Evolutionary conservation across 192 early-diverging fungal species (phyloP), one percentile per base, ranked within the genome.

Genomic region (Coemansia furcata): DNA sequence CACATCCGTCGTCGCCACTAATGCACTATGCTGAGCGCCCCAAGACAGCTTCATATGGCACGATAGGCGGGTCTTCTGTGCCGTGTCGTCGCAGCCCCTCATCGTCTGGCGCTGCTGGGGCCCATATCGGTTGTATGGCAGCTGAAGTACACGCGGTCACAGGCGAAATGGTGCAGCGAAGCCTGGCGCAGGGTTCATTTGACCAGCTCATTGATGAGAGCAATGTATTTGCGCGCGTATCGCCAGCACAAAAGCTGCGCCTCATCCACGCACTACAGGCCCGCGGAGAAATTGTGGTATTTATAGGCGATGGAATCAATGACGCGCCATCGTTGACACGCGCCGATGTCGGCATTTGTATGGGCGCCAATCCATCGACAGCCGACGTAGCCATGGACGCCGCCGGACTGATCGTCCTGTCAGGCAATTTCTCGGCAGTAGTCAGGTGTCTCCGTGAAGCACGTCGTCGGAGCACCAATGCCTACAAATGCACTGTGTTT

Each of bases 251-350:
- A 26, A 81, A 81, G 59, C 66, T 81, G 55, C 73, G 66, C 33
- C 68, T 81, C 35, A 71, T 81, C 30, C 62, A 72, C 55, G 66
- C 78, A 1, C 44, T 81, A 33, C 78, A 76, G 64, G 62, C 78
- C 14, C 63, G 69, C 29, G 78, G 78, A n/a, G 73, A 81, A 29
- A 54, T 73, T 5, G 79, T 81, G n/a, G 69, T 64, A 4, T 81
- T 81, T 64, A 76, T 81, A 26, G 94, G 94, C 68, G 94, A 94
- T 67, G 94, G 94, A 39, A 91, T 93, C 8, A 95, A 96, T 68
- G 94, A 96, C 72, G 91, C 93, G 36, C 92, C 94, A 46, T 86
- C 94, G 33, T 77, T 96, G 36, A 91, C 89, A 64, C 86, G 86
- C 38, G 93, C 95, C 5, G 86, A 94, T 67, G 86, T 96, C 39